phyloP scores from a whole-genome alignment of 352 stramenopile genomes.

The Globisporangium canariense region DNA sequence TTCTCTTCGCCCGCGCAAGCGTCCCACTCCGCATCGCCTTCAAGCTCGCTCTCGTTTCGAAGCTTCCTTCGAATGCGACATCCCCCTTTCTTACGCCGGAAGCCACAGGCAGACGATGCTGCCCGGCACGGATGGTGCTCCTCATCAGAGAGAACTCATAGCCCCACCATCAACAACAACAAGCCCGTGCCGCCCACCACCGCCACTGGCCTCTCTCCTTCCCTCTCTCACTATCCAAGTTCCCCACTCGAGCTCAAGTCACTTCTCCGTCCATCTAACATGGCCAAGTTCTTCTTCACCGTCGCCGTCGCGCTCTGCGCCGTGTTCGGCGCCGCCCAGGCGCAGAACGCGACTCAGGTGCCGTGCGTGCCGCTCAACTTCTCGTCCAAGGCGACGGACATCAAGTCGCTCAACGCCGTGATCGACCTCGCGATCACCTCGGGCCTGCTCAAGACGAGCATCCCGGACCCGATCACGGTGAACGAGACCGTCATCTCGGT shows the following conservation, averaged over 20 bases:
- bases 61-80: no score
- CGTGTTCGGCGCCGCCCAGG: slow-evolving; percentile 12
- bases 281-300: slow-evolving; percentile 39
- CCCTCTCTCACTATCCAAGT: slow-evolving; percentile 19
- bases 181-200: no score
- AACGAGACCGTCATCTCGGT: slow-evolving; percentile 22
- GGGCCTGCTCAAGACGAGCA: slow-evolving; percentile 22
- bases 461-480: slow-evolving; percentile 25
- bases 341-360: slow-evolving; percentile 18
- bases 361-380: slow-evolving; percentile 42
- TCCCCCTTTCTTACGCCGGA: no score
- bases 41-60: no score
- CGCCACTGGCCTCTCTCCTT: no score
- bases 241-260: slow-evolving; percentile 22
- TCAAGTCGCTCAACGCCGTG: slow-evolving; percentile 46
- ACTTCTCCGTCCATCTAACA: not conserved
- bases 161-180: no score
- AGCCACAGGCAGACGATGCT: no score
- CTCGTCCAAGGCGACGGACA: slow-evolving; percentile 34
- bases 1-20: no score
- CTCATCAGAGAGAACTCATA: no score
- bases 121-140: no score
- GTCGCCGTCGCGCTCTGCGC: slow-evolving; percentile 19
- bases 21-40: no score
- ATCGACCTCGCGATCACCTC: slow-evolving; percentile 29